Base-by-base conservation (phyloP, 495 filamentous ascomycete species). In the Penicillium lagena region DNA sequence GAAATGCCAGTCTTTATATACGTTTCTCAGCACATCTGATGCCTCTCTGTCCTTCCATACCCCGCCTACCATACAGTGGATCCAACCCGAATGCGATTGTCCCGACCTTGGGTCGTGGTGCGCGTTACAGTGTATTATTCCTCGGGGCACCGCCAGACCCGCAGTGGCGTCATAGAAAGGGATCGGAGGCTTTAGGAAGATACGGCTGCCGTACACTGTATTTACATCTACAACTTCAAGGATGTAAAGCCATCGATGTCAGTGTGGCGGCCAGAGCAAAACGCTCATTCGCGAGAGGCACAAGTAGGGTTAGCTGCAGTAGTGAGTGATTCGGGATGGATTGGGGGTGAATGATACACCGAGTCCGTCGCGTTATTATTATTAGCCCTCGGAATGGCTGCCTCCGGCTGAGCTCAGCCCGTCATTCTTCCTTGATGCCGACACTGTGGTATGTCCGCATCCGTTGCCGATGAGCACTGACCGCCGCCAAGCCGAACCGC, bases 161-260 rank as follows among this genome's bases (percentile, higher is more conserved):
- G 37, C 46, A 43, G 45, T 47, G 38, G 55, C 55, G 52, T 58
- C 52, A 58, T 58, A 39, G 42, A 29, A 30, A 13, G 17, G 30
- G 14, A 36, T 9, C n/a, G n/a, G 9, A 35, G 13, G 37, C 39
- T 31, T 29, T 52, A 51, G 55, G 29, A 51, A 48, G 55, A 34
- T 52, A 52, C 50, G 33, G 30, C 17, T 22, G 8, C 14, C 12
- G 28, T 52, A 49, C 50, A 29, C 33, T 37, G 50, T 52, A 52
- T 49, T 52, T 41, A 41, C 39, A 14, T 38, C 1, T 13, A 37
- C 12, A n/a, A 37, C 17, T 39, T 29, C 37, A 39, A 41, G 41
- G 30, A 33, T 42, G n/a, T 15, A 33, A 33, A 37, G 50, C 50
- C 46, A 46, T 53, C 42, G 42, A 53, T 49, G 50, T 49, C 46